Base-by-base conservation (phyloP, 495 filamentous ascomycete genomes). In the Hypomontagnella submonticulosa region DNA sequence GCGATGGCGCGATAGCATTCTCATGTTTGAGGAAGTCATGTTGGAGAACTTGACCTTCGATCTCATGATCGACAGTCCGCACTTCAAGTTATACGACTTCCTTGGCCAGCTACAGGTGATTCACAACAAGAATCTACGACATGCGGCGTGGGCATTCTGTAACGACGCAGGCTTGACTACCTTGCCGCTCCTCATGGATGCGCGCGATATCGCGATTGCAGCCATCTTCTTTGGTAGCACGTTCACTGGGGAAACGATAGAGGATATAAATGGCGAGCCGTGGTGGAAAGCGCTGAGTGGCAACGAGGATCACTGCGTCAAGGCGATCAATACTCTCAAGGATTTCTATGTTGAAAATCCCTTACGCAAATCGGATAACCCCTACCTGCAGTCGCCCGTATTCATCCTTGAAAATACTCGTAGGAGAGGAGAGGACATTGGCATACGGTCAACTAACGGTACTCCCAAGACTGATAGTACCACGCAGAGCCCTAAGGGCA, bases 31-130 rank as follows among this genome's bases (percentile, higher is more conserved):
- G 79, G 96, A 98, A 69, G 77, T 92, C 41, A 86, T 98, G 76
- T 83, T 99, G 5, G 95, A 99, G 77, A 85, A 84, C 40, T 81
- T 98, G 33, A 98, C 95, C 72, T 99, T 99, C 73, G 96, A 99
- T 75, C 77, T 99, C 32, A 88, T 91, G 74, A 80, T 97, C 32
- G 90, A 96, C 63, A 87, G 89, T 47, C 93, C 96, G 2, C 92
- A 97, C 77, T 85, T 86, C 57, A 85, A 87, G 32, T 85, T 97
- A 19, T 92, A 89, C 79, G 87, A 94, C 8, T 87, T 90, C 67
- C 83, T 96, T 16, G 81, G 84, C 36, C 86, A 82, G 68, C 82
- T 97, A 56, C 80, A 84, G 32, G 77, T 90, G 34, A 83, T 89
- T 55, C 87, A 92, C 57, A 87, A 92, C 73, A 89, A 92, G 73